phyloP scores from a whole-genome alignment of 441 rosid genomes.

The Metrosideros polymorpha region DNA sequence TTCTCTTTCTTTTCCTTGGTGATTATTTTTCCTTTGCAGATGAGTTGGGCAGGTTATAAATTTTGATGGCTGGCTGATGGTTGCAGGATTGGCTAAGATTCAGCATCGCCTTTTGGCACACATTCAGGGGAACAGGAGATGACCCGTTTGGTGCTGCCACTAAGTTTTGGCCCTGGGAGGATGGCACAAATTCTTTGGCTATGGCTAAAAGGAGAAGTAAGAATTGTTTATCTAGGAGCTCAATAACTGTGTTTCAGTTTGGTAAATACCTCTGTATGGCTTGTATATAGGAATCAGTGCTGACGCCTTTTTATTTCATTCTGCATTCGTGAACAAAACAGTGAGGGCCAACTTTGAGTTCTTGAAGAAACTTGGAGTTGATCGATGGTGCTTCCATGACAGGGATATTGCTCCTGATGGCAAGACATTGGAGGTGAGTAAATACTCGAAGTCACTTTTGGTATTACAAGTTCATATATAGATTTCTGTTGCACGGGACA shows the following conservation, averaged over 20 bases:
- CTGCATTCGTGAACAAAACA: constrained; percentile 11
- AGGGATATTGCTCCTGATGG: constrained; percentile 95
- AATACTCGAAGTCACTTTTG: not conserved
- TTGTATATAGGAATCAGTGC: not conserved
- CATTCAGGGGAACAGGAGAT: constrained; percentile 84
- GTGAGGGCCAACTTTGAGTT: constrained; percentile 99
- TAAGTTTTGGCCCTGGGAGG: constrained; percentile 97
- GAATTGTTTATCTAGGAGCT: not conserved
- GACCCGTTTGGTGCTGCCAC: constrained; percentile 90
- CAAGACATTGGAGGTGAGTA: constrained; percentile 56
- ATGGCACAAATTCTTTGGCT: constrained; percentile 81
- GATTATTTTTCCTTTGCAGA: not conserved
- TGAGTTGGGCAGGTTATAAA: not conserved
- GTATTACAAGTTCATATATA: not conserved
- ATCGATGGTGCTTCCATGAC: constrained; percentile 95
- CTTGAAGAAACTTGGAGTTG: constrained; percentile 86
- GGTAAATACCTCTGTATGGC: not conserved
- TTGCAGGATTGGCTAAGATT: constrained; percentile 93
- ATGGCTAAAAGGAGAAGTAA: constrained; percentile 98
- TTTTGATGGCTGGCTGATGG: constrained; percentile 8
- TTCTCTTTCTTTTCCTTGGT: not conserved
- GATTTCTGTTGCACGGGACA: not conserved
- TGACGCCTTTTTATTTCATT: not conserved
- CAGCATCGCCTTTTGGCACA: constrained; percentile 98
- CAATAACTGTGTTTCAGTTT: not conserved